phyloP scores from a whole-genome alignment of 2,329 filamentous ascomycete species.

The Teratosphaeria nubilosa region DNA sequence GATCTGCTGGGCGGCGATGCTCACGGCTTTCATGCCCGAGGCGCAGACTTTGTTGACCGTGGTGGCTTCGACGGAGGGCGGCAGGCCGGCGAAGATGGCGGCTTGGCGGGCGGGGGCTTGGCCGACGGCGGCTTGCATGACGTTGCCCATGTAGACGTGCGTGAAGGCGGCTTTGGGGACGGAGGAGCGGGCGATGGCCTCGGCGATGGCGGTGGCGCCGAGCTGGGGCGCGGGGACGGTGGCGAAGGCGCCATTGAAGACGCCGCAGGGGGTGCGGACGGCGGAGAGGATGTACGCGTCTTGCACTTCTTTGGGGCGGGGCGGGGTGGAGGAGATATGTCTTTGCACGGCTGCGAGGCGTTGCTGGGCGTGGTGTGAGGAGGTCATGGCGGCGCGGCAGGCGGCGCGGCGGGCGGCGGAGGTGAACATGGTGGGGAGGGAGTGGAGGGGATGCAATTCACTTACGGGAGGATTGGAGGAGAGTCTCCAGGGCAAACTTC shows the following conservation, averaged over 20 bases:
- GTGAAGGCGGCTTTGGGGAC: slow-evolving; percentile 72
- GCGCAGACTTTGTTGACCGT: slow-evolving; percentile 99
- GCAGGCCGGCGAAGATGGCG: slow-evolving; percentile 74
- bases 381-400: slow-evolving; percentile 15
- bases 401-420: slow-evolving; percentile 13
- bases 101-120: slow-evolving; percentile 91
- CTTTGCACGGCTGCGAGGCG: slow-evolving; percentile 18
- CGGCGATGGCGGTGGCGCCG: slow-evolving; percentile 83
- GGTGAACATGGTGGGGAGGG: slow-evolving; percentile 7
- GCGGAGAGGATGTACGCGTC: slow-evolving; percentile 93
- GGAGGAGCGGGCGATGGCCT: slow-evolving; percentile 75
- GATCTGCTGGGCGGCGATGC: slow-evolving; percentile 85
- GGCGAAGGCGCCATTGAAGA: slow-evolving; percentile 92
- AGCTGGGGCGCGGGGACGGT: slow-evolving; percentile 78
- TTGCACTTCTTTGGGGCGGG: slow-evolving; percentile 55
- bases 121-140: slow-evolving; percentile 71
- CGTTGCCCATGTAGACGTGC: slow-evolving; percentile 96
- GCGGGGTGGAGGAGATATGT: slow-evolving; percentile 41
- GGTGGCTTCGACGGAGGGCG: slow-evolving; percentile 70
- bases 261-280: slow-evolving; percentile 78
- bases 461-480: neutral
- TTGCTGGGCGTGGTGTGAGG: slow-evolving; percentile 11
- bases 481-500: neutral
- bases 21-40: slow-evolving; percentile 86
- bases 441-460: neutral